phyloP scores from a whole-genome alignment of 352 stramenopile species.

The Phytophthora boehmeriae region DNA sequence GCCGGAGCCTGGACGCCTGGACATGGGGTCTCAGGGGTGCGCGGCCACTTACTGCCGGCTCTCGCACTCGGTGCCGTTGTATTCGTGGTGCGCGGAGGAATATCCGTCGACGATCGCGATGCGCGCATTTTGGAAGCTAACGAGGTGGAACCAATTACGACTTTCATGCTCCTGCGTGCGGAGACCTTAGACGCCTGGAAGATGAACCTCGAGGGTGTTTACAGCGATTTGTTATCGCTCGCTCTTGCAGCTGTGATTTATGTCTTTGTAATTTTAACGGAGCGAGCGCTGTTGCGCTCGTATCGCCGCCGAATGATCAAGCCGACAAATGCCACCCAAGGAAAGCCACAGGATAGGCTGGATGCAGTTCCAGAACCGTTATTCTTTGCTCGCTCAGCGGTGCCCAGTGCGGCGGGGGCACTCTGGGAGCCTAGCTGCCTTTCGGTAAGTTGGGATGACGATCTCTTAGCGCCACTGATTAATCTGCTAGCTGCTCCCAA shows the following conservation, averaged over 20 bases:
- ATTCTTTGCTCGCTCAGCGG: slow-evolving; percentile 49
- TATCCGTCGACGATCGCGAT: slow-evolving; percentile 43
- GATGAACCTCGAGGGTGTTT: slow-evolving; percentile 60
- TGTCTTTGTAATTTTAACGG: slow-evolving; percentile 27
- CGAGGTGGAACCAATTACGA: slow-evolving; percentile 51
- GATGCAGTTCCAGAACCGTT: slow-evolving; percentile 38
- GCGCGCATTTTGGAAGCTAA: slow-evolving; percentile 59
- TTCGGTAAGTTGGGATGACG: slow-evolving; percentile 59
- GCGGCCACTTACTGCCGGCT: slow-evolving; percentile 44
- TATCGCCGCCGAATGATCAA: slow-evolving; percentile 29
- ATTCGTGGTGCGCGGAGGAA: slow-evolving; percentile 43
- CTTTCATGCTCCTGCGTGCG: slow-evolving; percentile 62
- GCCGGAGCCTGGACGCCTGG: slow-evolving; percentile 52
- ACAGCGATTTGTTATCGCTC: slow-evolving; percentile 55
- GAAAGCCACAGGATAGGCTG: slow-evolving; percentile 21
- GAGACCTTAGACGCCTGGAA: slow-evolving; percentile 64
- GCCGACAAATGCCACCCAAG: slow-evolving; percentile 13
- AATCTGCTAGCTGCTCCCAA: slow-evolving; percentile 20
- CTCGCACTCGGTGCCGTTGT: slow-evolving; percentile 39
- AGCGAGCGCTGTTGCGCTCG: slow-evolving; percentile 28
- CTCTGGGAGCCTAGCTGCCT: slow-evolving; percentile 61
- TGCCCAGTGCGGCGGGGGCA: slow-evolving; percentile 51
- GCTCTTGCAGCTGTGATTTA: slow-evolving; percentile 48
- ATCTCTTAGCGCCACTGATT: slow-evolving; percentile 45
- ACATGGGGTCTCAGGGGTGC: slow-evolving; percentile 46